Percentiles rank a stretch among this genome's conserved stretches.
Conservation (phyloP, 441 rosid genomes). For the Syzygium malaccense region DNA sequence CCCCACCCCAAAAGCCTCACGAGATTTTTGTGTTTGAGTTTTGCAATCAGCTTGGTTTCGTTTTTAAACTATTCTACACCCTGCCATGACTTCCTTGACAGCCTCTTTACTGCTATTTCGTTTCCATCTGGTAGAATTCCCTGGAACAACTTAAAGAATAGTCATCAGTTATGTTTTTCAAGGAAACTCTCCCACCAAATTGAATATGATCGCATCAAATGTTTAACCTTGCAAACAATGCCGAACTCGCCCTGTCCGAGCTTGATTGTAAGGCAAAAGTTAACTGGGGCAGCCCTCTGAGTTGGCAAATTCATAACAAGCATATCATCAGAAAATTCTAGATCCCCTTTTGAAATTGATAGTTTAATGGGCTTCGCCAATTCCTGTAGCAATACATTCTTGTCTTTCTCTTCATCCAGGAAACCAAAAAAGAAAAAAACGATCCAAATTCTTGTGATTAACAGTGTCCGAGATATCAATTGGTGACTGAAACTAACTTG, state of each 20-base stretch:
- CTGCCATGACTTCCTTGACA: too few species aligned
- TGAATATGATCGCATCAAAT: neutral
- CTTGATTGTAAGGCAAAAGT: slow-evolving; percentile 10
- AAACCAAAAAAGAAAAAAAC: neutral
- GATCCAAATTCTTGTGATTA: neutral
- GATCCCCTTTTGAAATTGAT: neutral
- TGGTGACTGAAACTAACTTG: neutral
- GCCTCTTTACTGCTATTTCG: too few species aligned
- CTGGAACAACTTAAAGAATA: too few species aligned
- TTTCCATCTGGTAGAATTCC: too few species aligned
- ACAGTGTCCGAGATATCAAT: neutral
- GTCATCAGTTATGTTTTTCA: neutral
- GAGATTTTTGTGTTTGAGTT: too few species aligned
- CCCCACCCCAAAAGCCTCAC: too few species aligned
- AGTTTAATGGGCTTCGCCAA: neutral
- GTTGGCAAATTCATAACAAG: neutral
- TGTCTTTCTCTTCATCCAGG: neutral
- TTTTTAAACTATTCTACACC: too few species aligned
- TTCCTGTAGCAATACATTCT: neutral
- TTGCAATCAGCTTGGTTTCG: too few species aligned
- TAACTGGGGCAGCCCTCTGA: neutral
- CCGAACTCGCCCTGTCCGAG: slow-evolving; percentile 23
- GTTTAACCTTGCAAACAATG: slow-evolving; percentile 14
- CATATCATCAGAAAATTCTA: slow-evolving; percentile 19
- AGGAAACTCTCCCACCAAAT: neutral